These are phyloP conservation scores for Spirogloea muscicola DNA, from an alignment of 139 green algal genomes.

Conservation along the genomic window DNA sequence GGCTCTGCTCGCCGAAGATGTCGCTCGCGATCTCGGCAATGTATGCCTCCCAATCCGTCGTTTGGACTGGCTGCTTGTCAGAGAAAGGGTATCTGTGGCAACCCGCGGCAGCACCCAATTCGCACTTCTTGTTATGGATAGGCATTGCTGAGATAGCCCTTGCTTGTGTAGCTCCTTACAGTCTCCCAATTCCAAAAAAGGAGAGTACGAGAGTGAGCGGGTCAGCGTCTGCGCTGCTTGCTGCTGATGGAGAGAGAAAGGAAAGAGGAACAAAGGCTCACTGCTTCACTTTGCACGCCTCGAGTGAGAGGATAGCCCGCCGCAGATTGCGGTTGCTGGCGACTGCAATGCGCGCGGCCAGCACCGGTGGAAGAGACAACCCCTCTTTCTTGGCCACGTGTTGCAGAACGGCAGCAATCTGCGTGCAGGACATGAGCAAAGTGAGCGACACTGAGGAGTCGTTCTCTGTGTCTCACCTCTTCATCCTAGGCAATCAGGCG, in stretches of 20 bases:
- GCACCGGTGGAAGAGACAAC: constrained; percentile 60
- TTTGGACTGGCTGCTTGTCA: constrained; percentile 56
- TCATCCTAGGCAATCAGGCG: too few relatives aligned
- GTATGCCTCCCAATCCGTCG: constrained; percentile 93
- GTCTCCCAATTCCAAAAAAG: neutral
- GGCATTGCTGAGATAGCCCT: too few relatives aligned
- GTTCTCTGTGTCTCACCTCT: too few relatives aligned
- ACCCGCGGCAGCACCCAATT: too few relatives aligned
- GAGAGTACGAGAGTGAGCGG: neutral
- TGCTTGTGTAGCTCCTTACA: neutral
- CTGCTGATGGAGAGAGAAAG: neutral
- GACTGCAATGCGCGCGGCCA: constrained; percentile 65
- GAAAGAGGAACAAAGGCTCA: constrained; percentile 1
- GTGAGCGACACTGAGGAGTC: too few relatives aligned
- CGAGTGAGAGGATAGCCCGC: constrained; percentile 82
- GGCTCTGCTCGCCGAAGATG: constrained; percentile 86
- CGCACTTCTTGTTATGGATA: too few relatives aligned
- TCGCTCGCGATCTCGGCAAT: constrained; percentile 72
- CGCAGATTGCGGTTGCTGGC: constrained; percentile 73
- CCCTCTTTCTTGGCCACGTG: constrained; percentile 76
- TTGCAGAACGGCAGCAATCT: too few relatives aligned
- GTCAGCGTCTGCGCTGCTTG: constrained; percentile 9
- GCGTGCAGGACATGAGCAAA: too few relatives aligned
- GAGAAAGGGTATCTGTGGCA: constrained; percentile 63
- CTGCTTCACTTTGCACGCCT: constrained; percentile 61